A percentile compares a stretch with the other conserved stretches of the same genome.
Evolutionary conservation across 192 early-diverging fungal genomes (phyloP).

Genomic region (Coemansia sp.): DNA sequence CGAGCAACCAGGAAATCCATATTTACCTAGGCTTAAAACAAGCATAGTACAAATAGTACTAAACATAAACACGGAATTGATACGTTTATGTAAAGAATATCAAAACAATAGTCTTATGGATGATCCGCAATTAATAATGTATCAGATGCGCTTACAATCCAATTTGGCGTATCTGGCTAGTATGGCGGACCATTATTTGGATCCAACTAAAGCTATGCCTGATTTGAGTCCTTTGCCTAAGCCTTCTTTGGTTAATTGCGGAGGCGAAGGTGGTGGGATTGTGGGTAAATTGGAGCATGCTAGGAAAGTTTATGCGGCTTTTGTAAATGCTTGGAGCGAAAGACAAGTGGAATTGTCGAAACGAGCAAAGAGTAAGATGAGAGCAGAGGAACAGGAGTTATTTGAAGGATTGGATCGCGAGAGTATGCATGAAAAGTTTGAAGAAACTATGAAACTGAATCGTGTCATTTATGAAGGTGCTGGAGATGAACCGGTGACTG

Average conservation of each 20-base stretch:
- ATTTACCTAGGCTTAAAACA: conserved; percentile 47
- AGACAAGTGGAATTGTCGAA: conserved; percentile 42
- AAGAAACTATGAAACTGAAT: conserved; percentile 36
- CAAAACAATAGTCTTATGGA: conserved; percentile 60
- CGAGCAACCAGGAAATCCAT: conserved; percentile 34
- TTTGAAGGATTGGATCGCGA: conserved; percentile 26
- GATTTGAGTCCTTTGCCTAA: conserved; percentile 42
- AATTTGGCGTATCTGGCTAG: conserved; percentile 64
- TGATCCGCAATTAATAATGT: conserved; percentile 54
- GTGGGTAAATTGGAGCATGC: conserved; percentile 35
- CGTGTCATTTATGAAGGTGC: conserved; percentile 32
- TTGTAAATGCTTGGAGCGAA: conserved; percentile 30
- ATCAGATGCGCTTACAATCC: conserved; percentile 61
- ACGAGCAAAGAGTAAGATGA: conserved; percentile 20
- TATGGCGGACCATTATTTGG: conserved; percentile 55
- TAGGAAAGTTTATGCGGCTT: conserved; percentile 35
- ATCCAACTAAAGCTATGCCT: conserved; percentile 35
- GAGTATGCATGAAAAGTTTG: conserved; percentile 24
- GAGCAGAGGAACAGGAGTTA: conserved; percentile 18
- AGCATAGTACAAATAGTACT: conserved; percentile 56
- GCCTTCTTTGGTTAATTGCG: conserved; percentile 20
- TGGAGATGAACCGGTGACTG: conserved; percentile 30
- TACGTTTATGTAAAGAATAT: conserved; percentile 57
- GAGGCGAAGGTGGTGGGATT: conserved; percentile 29
- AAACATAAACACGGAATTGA: conserved; percentile 59